Conservation (phyloP, 1,284 basidiomycete species). For the Pascua sp. region DNA sequence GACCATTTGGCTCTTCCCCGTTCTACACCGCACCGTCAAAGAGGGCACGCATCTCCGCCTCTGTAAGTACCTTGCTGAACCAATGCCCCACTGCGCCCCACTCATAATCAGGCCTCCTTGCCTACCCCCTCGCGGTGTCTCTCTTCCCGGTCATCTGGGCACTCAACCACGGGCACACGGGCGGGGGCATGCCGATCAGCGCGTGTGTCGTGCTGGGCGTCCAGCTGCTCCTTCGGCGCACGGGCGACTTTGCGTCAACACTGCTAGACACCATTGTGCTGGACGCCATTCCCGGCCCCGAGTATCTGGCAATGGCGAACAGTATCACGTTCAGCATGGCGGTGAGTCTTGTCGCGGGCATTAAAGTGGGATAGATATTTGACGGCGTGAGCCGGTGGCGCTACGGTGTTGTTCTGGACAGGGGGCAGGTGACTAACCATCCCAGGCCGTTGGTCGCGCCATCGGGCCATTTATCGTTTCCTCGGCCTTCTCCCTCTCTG, state of each 20-base stretch:
- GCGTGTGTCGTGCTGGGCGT: constrained; percentile 22
- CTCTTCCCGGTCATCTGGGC: constrained; percentile 38
- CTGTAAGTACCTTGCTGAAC: constrained; percentile 16
- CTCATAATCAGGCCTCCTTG: constrained; percentile 21
- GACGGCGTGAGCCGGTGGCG: no score
- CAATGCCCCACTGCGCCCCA: constrained; percentile 32
- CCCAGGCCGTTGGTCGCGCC: constrained; percentile 29
- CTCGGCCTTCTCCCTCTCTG: constrained; percentile 34
- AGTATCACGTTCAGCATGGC: constrained; percentile 38
- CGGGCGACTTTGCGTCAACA: constrained; percentile 37
- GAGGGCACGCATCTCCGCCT: constrained; percentile 21
- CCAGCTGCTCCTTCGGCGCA: constrained; percentile 34
- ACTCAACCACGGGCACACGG: constrained; percentile 11
- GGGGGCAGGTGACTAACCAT: not conserved
- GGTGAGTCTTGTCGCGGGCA: constrained; percentile 13
- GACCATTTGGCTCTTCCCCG: constrained; percentile 37
- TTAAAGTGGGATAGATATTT: not conserved
- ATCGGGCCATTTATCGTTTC: constrained; percentile 34
- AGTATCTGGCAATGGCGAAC: constrained; percentile 38
- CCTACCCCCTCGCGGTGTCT: constrained; percentile 27
- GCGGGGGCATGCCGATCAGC: constrained; percentile 2
- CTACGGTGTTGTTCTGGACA: not conserved
- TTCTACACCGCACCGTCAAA: constrained; percentile 24
- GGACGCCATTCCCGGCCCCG: constrained; percentile 35
- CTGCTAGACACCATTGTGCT: constrained; percentile 36